A percentile compares a stretch with the other conserved stretches of the same genome.
Conservation (phyloP, 2,329 filamentous ascomycete species). For the Colletotrichum sp. region DNA sequence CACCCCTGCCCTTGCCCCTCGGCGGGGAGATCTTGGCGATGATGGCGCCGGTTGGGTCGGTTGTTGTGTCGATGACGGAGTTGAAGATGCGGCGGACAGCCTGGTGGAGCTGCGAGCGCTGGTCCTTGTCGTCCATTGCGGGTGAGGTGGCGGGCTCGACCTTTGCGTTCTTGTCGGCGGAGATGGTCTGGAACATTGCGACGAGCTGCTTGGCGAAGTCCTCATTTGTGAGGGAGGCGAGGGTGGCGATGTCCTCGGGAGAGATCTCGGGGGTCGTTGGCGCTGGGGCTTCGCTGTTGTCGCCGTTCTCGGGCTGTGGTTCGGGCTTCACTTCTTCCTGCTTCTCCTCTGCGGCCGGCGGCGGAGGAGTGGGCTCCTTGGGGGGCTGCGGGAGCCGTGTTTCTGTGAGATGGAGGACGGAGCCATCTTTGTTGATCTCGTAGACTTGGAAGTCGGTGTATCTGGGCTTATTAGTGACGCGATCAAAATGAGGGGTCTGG, state of each 20-base stretch:
- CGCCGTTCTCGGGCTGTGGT: constrained; percentile 17
- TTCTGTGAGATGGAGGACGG: constrained; percentile 72
- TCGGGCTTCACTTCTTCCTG: constrained; percentile 18
- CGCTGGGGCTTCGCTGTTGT: constrained; percentile 28
- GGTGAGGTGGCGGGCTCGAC: constrained; percentile 41
- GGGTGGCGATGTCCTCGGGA: constrained; percentile 35
- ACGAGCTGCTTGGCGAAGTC: constrained; percentile 45
- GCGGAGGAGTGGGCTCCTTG: constrained; percentile 9
- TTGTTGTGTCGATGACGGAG: constrained; percentile 78
- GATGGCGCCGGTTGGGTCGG: constrained; percentile 61
- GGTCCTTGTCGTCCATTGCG: constrained; percentile 47
- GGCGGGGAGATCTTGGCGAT: constrained; percentile 69
- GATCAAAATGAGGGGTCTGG: too few species aligned
- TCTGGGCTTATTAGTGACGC: constrained; percentile 38
- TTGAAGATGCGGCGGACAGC: constrained; percentile 80
- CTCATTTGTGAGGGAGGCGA: constrained; percentile 44
- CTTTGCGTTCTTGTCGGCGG: constrained; percentile 33
- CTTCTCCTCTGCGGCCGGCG: constrained; percentile 17
- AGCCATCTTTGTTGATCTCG: constrained; percentile 79
- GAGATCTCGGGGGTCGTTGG: constrained; percentile 29
- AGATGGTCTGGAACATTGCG: constrained; percentile 40
- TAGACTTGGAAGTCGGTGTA: constrained; percentile 95
- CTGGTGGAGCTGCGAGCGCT: constrained; percentile 55
- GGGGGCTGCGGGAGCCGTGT: constrained; percentile 11
- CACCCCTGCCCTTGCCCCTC: constrained; percentile 22